A percentile compares a stretch with the other conserved stretches of the same genome.
Evolutionary conservation across 306 rosid genomes (phyloP).

Genomic region (Fragaria nilgerrensis): DNA sequence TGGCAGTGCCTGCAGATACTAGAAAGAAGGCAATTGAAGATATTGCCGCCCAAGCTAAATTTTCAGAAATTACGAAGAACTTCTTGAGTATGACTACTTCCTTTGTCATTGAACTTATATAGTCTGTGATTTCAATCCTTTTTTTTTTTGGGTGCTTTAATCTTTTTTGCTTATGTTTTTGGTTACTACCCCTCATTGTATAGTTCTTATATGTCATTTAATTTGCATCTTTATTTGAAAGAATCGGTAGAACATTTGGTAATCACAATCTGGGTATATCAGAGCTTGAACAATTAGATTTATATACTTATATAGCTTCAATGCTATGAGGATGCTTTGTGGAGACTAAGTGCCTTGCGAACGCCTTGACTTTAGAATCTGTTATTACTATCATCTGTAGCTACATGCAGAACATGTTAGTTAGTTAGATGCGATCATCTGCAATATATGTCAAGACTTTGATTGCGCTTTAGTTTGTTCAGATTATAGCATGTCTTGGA

Average conservation of each 20-base stretch:
- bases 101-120: not conserved
- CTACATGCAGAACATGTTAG: not conserved
- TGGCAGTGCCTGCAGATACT: slow-evolving; percentile 49
- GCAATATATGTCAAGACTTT: not conserved
- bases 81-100: slow-evolving; percentile 64
- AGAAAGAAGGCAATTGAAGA: slow-evolving; percentile 60
- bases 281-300: not conserved
- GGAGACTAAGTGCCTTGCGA: not conserved
- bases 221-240: not conserved
- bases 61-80: slow-evolving; percentile 66
- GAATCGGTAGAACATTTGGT: not conserved
- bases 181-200: not conserved
- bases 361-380: not conserved
- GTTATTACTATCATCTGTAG: not conserved
- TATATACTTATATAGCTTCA: not conserved
- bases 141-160: not conserved
- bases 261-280: not conserved
- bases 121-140: not conserved
- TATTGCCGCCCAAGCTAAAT: slow-evolving; percentile 56
- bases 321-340: not conserved
- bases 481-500: not conserved
- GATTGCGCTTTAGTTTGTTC: not conserved
- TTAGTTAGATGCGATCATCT: not conserved
- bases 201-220: not conserved
- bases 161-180: not conserved